These are phyloP conservation scores for Favolaschia claudopus DNA, from an alignment of 768 basidiomycete genomes.

Conservation along the genomic window DNA sequence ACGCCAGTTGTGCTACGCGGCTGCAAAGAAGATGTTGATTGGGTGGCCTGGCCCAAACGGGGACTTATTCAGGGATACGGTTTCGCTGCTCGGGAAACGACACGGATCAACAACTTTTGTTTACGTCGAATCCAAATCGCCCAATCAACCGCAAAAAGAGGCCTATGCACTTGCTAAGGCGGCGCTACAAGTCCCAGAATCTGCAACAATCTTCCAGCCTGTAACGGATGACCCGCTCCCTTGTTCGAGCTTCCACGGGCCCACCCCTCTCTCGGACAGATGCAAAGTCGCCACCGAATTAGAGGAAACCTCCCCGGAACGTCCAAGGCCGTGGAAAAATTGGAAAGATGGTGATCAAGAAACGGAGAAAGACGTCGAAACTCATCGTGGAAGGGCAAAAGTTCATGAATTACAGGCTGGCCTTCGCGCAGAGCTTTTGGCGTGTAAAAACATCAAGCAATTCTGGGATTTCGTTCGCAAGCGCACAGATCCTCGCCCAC, in stretches of 20 bases:
- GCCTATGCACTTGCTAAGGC: background rate
- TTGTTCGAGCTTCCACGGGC: background rate
- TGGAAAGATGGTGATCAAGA: background rate
- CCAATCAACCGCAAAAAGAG: background rate
- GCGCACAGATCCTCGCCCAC: background rate
- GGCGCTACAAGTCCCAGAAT: background rate
- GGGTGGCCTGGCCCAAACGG: slow-evolving; percentile 10
- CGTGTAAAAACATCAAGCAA: background rate
- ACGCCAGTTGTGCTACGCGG: slow-evolving; percentile 1
- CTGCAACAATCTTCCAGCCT: background rate
- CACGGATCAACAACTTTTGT: background rate
- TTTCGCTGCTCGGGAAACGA: background rate
- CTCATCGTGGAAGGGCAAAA: slow-evolving; percentile 6
- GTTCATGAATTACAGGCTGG: background rate
- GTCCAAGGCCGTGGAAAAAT: background rate
- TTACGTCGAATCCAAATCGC: background rate
- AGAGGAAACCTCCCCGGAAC: background rate
- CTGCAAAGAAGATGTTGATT: background rate
- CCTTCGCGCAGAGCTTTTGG: background rate
- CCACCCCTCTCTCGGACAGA: too few relatives aligned
- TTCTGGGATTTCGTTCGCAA: too few relatives aligned
- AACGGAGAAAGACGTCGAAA: background rate
- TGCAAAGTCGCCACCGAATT: background rate
- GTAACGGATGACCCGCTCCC: background rate
- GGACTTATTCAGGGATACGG: background rate